Evolutionary conservation across 139 green algal genomes (phyloP).

Genomic region (Zygnema cylindricum): DNA sequence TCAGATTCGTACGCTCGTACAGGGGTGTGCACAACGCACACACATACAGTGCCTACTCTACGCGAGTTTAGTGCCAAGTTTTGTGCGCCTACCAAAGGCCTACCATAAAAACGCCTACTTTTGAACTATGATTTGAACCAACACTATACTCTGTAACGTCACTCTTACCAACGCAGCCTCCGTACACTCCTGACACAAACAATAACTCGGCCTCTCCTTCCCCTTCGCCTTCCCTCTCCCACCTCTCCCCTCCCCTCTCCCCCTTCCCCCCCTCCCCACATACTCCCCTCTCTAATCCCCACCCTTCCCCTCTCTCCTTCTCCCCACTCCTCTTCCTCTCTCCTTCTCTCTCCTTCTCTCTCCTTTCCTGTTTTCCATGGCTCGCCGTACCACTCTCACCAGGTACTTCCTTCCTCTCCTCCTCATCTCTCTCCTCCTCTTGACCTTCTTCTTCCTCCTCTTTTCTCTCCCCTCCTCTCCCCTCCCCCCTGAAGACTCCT

Average conservation of each 20-base stretch:
- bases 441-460: neutral
- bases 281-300: neutral
- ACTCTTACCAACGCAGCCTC: no score
- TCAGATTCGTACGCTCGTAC: no score
- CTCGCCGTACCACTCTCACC: neutral
- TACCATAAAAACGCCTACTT: no score
- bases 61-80: no score
- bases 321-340: neutral
- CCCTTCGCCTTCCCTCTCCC: neutral
- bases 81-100: no score
- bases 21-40: no score
- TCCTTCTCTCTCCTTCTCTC: neutral
- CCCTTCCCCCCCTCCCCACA: neutral
- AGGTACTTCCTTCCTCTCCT: neutral
- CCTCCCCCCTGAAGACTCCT: neutral
- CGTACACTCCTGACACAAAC: no score
- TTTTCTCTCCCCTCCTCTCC: neutral
- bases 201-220: neutral
- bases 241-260: neutral
- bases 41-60: no score
- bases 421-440: neutral
- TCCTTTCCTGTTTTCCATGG: neutral
- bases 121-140: no score
- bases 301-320: neutral
- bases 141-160: no score